A percentile compares a stretch with the other conserved stretches of the same genome.
Evolutionary conservation across 176 grass and related monocot species (phyloP).

Genomic region (Aegilops longissima): DNA sequence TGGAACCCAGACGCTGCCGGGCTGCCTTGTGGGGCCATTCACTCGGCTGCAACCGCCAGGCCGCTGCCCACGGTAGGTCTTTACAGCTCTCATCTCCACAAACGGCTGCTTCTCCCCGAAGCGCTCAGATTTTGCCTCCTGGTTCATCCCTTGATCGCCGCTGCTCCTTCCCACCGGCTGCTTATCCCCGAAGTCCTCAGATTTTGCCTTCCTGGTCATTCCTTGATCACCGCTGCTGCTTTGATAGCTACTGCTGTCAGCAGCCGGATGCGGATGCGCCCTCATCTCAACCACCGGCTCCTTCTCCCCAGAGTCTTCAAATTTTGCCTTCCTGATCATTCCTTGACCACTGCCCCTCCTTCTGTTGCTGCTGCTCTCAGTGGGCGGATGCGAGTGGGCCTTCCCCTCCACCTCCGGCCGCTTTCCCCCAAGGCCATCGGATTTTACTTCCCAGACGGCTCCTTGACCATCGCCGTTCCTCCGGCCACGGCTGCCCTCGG

Average conservation of each 20-base stretch:
- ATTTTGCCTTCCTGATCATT: background rate
- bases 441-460: background rate
- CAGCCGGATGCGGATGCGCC: background rate
- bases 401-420: background rate
- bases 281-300: background rate
- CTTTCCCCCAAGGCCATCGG: background rate
- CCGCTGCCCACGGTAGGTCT: background rate
- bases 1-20: constrained; percentile 26
- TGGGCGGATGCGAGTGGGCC: background rate
- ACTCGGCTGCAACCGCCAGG: background rate
- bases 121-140: background rate
- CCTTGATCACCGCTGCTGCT: background rate
- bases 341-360: background rate
- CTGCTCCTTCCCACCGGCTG: background rate
- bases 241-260: background rate
- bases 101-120: background rate
- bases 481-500: background rate
- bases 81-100: background rate
- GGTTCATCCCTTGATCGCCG: background rate
- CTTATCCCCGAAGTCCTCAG: background rate
- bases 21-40: background rate
- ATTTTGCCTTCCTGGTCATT: background rate
- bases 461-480: background rate
- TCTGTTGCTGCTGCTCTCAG: background rate
- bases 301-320: background rate